Evolutionary conservation across 768 basidiomycete genomes (phyloP).

Genomic region (Scleroderma citrinum): DNA sequence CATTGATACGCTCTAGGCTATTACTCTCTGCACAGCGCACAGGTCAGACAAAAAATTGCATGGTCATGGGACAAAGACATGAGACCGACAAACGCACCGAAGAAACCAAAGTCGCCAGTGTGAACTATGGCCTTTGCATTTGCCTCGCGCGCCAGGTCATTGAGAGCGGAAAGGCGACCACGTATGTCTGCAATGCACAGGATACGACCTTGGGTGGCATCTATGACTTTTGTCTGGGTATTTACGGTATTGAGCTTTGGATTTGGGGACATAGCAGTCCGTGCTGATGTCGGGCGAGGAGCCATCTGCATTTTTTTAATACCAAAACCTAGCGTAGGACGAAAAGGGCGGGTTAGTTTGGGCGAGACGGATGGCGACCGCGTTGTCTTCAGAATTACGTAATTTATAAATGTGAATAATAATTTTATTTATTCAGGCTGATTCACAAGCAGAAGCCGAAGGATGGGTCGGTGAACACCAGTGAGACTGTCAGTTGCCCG

Average conservation of each 20-base stretch:
- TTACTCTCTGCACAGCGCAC: constrained; percentile 48
- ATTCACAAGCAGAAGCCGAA: background rate
- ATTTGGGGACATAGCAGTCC: constrained; percentile 51
- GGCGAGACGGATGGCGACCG: background rate
- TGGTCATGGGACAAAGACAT: background rate
- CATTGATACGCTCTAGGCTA: constrained; percentile 86
- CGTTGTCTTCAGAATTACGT: constrained; percentile 13
- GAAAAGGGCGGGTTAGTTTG: background rate
- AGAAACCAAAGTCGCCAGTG: constrained; percentile 99
- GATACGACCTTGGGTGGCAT: constrained; percentile 77
- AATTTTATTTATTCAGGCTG: background rate
- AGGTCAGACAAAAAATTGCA: constrained; percentile 9
- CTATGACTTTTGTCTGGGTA: constrained; percentile 74
- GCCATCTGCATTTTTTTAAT: constrained; percentile 44
- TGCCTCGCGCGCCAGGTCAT: constrained; percentile 83
- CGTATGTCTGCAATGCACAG: constrained; percentile 94
- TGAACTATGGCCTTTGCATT: constrained; percentile 93
- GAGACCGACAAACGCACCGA: constrained; percentile 47
- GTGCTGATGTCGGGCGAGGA: constrained; percentile 55
- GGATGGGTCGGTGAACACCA: background rate
- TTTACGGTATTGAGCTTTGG: constrained; percentile 51
- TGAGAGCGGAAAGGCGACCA: constrained; percentile 81
- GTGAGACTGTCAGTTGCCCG: too few relatives aligned
- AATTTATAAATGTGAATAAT: constrained; percentile 6
- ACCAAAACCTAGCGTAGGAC: constrained; percentile 2